A percentile compares a stretch with the other conserved stretches of the same genome.
These are phyloP conservation scores for Spencermartinsiella ligniputridi DNA, from an alignment of 1,139 yeast species.

Conservation along the genomic window DNA sequence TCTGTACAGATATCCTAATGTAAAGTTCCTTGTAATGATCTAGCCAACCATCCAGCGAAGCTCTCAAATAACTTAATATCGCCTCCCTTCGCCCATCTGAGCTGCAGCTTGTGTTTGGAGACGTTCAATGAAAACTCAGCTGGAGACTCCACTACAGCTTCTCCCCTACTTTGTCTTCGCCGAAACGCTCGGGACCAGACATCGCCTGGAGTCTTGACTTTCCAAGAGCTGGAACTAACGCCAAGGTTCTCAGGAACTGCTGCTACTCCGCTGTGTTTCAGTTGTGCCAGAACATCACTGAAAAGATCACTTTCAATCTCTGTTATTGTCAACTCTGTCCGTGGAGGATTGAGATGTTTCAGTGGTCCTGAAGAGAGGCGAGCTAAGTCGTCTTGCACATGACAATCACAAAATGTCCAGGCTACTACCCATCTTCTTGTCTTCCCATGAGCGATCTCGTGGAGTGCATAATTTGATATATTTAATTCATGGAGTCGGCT, in stretches of 20 bases:
- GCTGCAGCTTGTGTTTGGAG: not conserved
- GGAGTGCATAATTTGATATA: constrained; percentile 31
- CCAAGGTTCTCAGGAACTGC: not conserved
- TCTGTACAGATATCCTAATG: too few relatives aligned
- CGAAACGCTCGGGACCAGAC: constrained; percentile 36
- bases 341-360: constrained; percentile 13
- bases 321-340: constrained; percentile 7
- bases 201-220: constrained; percentile 21
- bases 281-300: not conserved
- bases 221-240: constrained; percentile 1
- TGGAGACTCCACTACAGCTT: not conserved
- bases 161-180: constrained; percentile 22
- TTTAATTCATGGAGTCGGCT: constrained; percentile 17
- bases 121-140: constrained; percentile 3
- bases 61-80: constrained; percentile 20
- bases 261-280: not conserved
- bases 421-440: constrained; percentile 42
- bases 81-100: constrained; percentile 19
- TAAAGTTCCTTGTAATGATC: not conserved
- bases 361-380: constrained; percentile 6
- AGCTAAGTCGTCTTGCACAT: constrained; percentile 5
- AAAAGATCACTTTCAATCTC: not conserved
- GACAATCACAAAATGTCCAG: constrained; percentile 34
- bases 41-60: constrained; percentile 8
- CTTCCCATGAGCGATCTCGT: constrained; percentile 30